phyloP scores from a whole-genome alignment of 164 flowering plant genomes.

The Vitis cinerea region DNA sequence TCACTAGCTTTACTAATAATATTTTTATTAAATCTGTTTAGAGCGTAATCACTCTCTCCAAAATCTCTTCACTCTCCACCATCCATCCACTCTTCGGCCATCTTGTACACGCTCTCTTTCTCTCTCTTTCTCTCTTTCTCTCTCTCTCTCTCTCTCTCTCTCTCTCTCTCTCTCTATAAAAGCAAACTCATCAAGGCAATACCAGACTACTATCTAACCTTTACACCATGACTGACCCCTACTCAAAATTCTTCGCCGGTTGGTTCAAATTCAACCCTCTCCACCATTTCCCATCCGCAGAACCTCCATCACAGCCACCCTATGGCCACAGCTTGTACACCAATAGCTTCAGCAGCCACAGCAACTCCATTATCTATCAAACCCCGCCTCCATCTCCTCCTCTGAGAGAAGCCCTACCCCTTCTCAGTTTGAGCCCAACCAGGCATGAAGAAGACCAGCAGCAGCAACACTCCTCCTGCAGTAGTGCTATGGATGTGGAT shows the following conservation, averaged over 20 bases:
- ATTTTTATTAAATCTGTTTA: not conserved
- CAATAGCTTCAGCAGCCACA: not conserved
- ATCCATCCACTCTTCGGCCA: slow-evolving; percentile 26
- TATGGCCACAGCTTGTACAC: slow-evolving; percentile 11
- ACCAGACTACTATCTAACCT: slow-evolving; percentile 7
- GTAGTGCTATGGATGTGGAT: slow-evolving; percentile 23
- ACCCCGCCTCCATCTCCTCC: slow-evolving; percentile 54
- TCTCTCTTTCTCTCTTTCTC: slow-evolving; percentile 26
- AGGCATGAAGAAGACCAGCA: slow-evolving; percentile 11
- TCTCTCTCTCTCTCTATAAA: slow-evolving; percentile 26
- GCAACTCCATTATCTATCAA: slow-evolving; percentile 7
- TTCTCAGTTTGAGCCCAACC: slow-evolving; percentile 37
- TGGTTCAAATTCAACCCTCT: slow-evolving; percentile 33
- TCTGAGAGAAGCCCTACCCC: slow-evolving; percentile 51
- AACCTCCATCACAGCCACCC: slow-evolving; percentile 9
- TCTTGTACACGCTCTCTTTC: slow-evolving; percentile 29
- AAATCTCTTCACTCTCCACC: slow-evolving; percentile 22
- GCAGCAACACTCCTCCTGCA: slow-evolving; percentile 11
- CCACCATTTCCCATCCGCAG: slow-evolving; percentile 10
- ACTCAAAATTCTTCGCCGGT: slow-evolving; percentile 35
- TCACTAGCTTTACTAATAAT: slow-evolving; percentile 5
- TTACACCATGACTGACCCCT: slow-evolving; percentile 42
- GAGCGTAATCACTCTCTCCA: not conserved
- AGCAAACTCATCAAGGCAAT: slow-evolving; percentile 10
- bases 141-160: slow-evolving; percentile 28